phyloP scores from a whole-genome alignment of 306 rosid genomes.

The Fragaria iinumae region DNA sequence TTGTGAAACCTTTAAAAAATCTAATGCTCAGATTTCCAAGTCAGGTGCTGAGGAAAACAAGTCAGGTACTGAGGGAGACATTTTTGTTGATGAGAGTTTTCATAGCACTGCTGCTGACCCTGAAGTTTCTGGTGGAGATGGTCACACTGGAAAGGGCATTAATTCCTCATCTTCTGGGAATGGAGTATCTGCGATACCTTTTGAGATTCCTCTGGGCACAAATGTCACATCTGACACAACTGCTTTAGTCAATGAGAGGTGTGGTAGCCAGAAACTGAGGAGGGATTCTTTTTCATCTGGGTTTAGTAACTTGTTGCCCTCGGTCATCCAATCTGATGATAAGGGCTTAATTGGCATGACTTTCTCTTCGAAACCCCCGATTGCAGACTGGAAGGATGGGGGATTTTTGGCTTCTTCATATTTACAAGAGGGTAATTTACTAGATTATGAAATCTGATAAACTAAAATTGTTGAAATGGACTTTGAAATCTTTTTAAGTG shows the following conservation, averaged over 20 bases:
- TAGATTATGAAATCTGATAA: neutral
- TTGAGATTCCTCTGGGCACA: conserved; percentile 23
- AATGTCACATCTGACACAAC: conserved; percentile 18
- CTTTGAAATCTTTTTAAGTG: neutral
- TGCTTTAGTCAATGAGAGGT: conserved; percentile 27
- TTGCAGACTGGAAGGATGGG: conserved; percentile 31
- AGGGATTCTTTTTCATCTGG: conserved; percentile 32
- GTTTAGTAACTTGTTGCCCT: conserved; percentile 27
- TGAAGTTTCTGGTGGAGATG: conserved; percentile 24
- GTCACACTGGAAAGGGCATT: conserved; percentile 19
- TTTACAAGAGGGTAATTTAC: conserved; percentile 16
- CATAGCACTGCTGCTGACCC: conserved; percentile 26
- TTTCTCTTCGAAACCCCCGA: conserved; percentile 36
- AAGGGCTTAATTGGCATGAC: conserved; percentile 43
- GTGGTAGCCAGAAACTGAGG: conserved; percentile 27
- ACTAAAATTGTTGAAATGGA: neutral
- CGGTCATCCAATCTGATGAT: conserved; percentile 28
- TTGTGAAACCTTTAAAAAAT: conserved; percentile 14
- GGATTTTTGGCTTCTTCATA: conserved; percentile 28
- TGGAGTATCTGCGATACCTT: conserved; percentile 25
- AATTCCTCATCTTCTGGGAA: conserved; percentile 28
- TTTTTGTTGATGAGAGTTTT: conserved; percentile 27
- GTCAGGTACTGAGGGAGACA: conserved; percentile 21
- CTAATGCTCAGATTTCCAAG: conserved; percentile 21
- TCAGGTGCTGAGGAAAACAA: conserved; percentile 22